Evolutionary conservation across 768 basidiomycete species (phyloP).

Genomic region (Boletus subcaerulescens): DNA sequence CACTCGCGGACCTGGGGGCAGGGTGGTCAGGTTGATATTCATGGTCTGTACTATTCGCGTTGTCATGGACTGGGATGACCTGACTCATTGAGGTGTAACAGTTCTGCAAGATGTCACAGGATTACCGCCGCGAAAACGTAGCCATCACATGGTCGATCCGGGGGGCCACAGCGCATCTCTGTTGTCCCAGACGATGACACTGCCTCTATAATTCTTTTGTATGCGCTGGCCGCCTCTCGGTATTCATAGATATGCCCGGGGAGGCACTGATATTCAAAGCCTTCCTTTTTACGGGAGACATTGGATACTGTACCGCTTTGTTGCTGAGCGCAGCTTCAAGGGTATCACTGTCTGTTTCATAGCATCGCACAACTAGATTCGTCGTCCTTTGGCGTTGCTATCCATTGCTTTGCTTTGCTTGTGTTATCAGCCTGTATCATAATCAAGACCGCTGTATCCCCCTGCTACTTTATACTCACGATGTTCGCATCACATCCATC

Average conservation of each 20-base stretch:
- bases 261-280: conserved; percentile 15
- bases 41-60: conserved; percentile 16
- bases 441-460: conserved; percentile 22
- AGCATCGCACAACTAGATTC: conserved; percentile 18
- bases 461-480: conserved; percentile 16
- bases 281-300: conserved; percentile 8
- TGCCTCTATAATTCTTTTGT: conserved; percentile 44
- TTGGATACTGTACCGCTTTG: conserved; percentile 13
- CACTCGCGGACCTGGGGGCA: conserved; percentile 65
- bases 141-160: conserved; percentile 63
- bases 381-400: conserved; percentile 3
- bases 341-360: conserved; percentile 12
- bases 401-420: conserved; percentile 14
- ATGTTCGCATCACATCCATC: conserved; percentile 14
- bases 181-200: conserved; percentile 53
- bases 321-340: conserved; percentile 9
- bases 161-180: conserved; percentile 49
- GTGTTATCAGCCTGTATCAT: conserved; percentile 23
- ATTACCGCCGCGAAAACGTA: conserved; percentile 56
- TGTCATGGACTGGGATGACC: conserved; percentile 9
- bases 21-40: conserved; percentile 35
- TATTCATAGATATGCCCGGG: conserved; percentile 14
- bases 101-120: conserved; percentile 48
- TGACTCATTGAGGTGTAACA: conserved; percentile 10
- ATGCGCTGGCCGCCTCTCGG: conserved; percentile 22